Evolutionary conservation across 345 rosid genomes (phyloP), one percentile per base, ranked within the genome.

Genomic region (Corchorus capsularis): DNA sequence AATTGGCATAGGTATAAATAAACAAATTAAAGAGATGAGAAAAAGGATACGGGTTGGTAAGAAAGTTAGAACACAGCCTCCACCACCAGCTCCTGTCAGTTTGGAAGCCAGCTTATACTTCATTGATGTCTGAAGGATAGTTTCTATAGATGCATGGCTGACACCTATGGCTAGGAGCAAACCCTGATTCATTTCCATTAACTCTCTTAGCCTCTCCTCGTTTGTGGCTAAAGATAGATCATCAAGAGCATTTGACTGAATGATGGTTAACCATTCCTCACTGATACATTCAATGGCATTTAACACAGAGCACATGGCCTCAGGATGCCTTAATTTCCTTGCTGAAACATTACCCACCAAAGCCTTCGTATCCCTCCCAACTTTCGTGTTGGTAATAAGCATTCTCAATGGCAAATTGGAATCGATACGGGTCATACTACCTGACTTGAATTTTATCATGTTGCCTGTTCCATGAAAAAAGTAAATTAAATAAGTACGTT

Each of bases 11-110:
- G 13, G 71, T 3, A 75, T 45, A 65, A 20, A 19, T 14, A 75
- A 71, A 22, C 5, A 71, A 47, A 50, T 56, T 1, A 61, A 68
- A 41, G 39, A 39, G 2, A 69, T 41, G 50, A 46, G 73, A 75
- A 43, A 2, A 78, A 86, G 92, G 94, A 92, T 96, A 96, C 97
- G 27, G 74, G 90, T 85, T 13, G 98, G 98, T 78, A 96, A 77
- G 17, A 96, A 78, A 14, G 98, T 96, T 15, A 96, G 90, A 66
- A 91, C 96, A 11, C 98, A 96, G 69, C 97, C 98, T 15, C 98
- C 98, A 4, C 98, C 97, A 10, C 99, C 99, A 69, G 97, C 99
- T 79, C 98, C 99, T 0, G 99, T 94, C 71, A 96, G 80, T 82
- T 94, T 96, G 46, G 99, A 90, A 69, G 93, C 75, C 74, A 96